Percentiles rank a stretch among this genome's conserved stretches.
These are phyloP conservation scores for Aspergillus ellipticus DNA, from an alignment of 495 filamentous ascomycete genomes.

Conservation along the genomic window DNA sequence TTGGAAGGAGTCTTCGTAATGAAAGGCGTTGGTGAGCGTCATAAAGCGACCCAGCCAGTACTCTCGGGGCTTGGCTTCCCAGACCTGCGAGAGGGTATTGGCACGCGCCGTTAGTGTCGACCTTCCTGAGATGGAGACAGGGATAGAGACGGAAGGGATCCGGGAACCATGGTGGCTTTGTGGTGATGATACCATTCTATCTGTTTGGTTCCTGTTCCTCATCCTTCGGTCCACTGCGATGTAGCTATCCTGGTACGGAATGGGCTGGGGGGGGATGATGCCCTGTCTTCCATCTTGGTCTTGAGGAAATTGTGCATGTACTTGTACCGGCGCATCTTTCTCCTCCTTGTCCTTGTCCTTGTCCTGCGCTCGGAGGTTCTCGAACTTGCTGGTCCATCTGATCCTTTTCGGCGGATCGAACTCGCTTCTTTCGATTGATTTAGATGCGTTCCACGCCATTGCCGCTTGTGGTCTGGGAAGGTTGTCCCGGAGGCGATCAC, in stretches of 20 bases:
- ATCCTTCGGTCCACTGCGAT: neutral
- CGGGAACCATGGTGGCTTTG: neutral
- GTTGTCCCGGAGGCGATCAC: too few species aligned
- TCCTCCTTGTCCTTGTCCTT: neutral
- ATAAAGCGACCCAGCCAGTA: constrained; percentile 59
- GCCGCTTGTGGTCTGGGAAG: too few species aligned
- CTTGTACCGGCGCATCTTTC: too few species aligned
- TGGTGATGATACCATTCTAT: constrained; percentile 16
- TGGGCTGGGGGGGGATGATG: neutral
- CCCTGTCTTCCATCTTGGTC: neutral
- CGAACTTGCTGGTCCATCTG: constrained; percentile 7
- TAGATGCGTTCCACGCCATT: too few species aligned
- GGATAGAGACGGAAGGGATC: neutral
- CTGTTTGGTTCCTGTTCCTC: constrained; percentile 6
- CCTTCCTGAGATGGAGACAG: neutral
- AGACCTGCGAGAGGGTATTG: constrained; percentile 12
- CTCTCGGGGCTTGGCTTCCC: constrained; percentile 14
- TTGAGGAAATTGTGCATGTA: neutral
- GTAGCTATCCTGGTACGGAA: neutral
- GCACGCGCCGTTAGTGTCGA: constrained; percentile 7
- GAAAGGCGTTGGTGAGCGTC: constrained; percentile 50
- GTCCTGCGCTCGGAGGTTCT: neutral
- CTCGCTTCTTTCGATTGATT: neutral
- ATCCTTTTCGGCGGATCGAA: neutral
- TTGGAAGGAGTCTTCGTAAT: constrained; percentile 41